Evolutionary conservation across 805 yeast species (phyloP).

Genomic region (Myxozyma mucilagina): DNA sequence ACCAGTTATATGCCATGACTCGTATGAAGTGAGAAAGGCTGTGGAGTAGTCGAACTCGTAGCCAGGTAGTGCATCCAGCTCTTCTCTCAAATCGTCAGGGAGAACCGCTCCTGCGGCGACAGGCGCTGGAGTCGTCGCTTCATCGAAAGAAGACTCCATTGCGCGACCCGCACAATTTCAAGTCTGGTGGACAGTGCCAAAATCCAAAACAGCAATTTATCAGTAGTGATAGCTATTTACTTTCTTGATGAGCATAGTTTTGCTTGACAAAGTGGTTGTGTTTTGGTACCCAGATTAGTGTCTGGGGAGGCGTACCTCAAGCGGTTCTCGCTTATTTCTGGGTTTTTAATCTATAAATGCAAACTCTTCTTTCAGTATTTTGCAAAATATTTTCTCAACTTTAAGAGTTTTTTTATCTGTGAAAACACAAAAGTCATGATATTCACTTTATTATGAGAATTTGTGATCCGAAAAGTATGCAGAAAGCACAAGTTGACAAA

Average conservation of each 20-base stretch:
- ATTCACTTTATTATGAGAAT: too few relatives aligned
- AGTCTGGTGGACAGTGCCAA: background rate
- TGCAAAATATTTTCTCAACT: too few relatives aligned
- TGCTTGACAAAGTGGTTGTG: too few relatives aligned
- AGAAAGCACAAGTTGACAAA: too few relatives aligned
- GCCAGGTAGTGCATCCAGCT: slow-evolving; percentile 11
- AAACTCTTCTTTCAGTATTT: too few relatives aligned
- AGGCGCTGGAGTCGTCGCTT: background rate
- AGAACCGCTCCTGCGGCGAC: background rate
- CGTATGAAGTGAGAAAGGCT: slow-evolving; percentile 22
- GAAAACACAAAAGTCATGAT: too few relatives aligned
- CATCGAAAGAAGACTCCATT: background rate
- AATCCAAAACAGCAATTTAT: background rate
- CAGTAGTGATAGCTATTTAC: too few relatives aligned
- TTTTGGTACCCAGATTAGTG: background rate
- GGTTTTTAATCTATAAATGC: background rate
- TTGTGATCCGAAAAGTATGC: too few relatives aligned
- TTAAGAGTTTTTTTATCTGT: too few relatives aligned
- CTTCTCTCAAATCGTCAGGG: slow-evolving; percentile 13
- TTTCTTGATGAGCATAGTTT: too few relatives aligned
- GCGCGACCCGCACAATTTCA: background rate
- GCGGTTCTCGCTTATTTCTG: background rate
- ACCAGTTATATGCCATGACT: slow-evolving; percentile 26
- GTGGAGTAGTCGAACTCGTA: slow-evolving; percentile 23
- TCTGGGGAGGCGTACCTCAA: background rate